Base-by-base conservation (phyloP, 2,329 filamentous ascomycete species). In the Aureobasidium mangrovei region DNA sequence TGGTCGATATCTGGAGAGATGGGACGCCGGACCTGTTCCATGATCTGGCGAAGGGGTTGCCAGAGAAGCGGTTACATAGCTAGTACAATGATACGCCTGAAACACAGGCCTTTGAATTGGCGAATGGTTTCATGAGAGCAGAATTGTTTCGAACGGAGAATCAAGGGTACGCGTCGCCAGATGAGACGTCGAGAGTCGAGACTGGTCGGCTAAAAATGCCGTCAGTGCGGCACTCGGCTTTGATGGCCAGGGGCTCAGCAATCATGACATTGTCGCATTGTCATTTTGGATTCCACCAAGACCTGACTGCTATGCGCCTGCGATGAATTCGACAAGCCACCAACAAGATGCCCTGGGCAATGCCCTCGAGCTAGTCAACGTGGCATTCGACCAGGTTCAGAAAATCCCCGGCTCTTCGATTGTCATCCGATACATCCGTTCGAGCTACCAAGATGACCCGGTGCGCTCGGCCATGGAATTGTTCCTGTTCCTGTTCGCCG, bases 371-470 rank as follows among this genome's bases (percentile, higher is more conserved):
- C 57, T 57, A n/a, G 47, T 57, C 53, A 53, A 56, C 41, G 52
- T 48, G 26, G 57, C 57, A 5, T 33, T 55, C 40, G 57, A 57
- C 56, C 78, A 84, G 56, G 94, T 98, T 68, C 91, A 96, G 65
- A 88, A 86, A 65, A 80, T 98, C 38, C 94, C 93, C 31, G 93
- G 93, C 51, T 97, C 91, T 31, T 88, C 91, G 40, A 95, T 98
- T 63, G 78, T 97, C 64, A 81, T 95, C 62, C 88, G 93, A 59
- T 98, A 98, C 72, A 90, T 98, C 67, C 88, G 88, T 70, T 95
- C 90, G 56, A 95, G 90, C 69, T 97, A 98, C 75, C 93, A 98
- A 74, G 86, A 98, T 68, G 93, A 98, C 65, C 93, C 93, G 7
- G 83, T 97, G 55, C 86, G 94, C 53, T 95, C 89, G 51, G 89